A percentile compares a stretch with the other conserved stretches of the same genome.
Evolutionary conservation across 768 basidiomycete genomes (phyloP).

Genomic region (Artomyces pyxidatus): DNA sequence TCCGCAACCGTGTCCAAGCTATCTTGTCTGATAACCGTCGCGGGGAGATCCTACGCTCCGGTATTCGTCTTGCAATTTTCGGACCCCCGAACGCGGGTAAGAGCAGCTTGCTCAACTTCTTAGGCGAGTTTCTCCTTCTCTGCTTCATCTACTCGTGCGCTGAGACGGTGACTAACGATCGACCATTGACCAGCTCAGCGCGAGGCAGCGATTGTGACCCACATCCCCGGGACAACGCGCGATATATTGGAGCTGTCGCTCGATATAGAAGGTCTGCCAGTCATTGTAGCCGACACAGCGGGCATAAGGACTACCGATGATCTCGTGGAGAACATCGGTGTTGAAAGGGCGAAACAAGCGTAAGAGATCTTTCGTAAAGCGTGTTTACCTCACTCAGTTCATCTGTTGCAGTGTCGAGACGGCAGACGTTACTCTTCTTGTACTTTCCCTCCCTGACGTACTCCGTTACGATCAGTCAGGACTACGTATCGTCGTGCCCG

Average conservation of each 20-base stretch:
- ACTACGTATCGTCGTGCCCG: constrained; percentile 30
- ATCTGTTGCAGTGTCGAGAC: constrained; percentile 44
- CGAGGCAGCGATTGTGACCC: constrained; percentile 85
- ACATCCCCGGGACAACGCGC: constrained; percentile 82
- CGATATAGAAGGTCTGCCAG: constrained; percentile 81
- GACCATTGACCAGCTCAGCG: constrained; percentile 62
- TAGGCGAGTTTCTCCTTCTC: constrained; percentile 39
- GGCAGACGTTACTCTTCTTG: constrained; percentile 72
- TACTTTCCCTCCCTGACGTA: constrained; percentile 60
- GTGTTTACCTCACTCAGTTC: too few species aligned
- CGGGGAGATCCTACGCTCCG: constrained; percentile 79
- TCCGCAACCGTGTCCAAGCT: constrained; percentile 42
- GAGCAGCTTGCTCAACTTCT: constrained; percentile 78
- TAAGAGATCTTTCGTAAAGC: too few species aligned
- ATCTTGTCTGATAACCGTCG: constrained; percentile 65
- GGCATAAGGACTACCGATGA: constrained; percentile 67
- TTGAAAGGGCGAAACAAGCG: constrained; percentile 64
- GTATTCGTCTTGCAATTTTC: constrained; percentile 79
- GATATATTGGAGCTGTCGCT: constrained; percentile 81
- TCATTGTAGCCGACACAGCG: constrained; percentile 80
- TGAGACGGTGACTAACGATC: not conserved
- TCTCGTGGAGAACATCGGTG: constrained; percentile 72
- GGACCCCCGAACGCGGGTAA: constrained; percentile 95
- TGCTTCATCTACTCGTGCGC: not conserved
- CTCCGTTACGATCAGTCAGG: constrained; percentile 6